Base-by-base conservation (phyloP, 495 filamentous ascomycete genomes). In the Copromyces sp. region DNA sequence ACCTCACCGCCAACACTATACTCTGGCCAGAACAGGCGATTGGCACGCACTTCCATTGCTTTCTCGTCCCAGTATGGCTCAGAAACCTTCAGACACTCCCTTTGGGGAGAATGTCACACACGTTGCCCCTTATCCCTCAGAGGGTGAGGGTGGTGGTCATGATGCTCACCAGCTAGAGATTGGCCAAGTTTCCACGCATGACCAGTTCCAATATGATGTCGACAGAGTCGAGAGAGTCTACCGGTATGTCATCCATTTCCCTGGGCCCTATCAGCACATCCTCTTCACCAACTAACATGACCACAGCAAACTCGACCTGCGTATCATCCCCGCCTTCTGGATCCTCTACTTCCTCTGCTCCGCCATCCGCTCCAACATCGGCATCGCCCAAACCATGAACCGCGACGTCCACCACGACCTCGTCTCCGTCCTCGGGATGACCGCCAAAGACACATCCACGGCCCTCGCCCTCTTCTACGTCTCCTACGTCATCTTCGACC, bases 281-380 rank as follows among this genome's bases (percentile, higher is more conserved):
- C 11, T 7, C 42, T 44, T 70, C 69, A 44, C 4, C 39, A 17
- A 71, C 68, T 73, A 17, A 69, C 69, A 41, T 8, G 3, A 37
- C 65, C 11, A 39, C 68, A 89, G 87, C 72, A 97, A 95, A 80
- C 84, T 97, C 71, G 94, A 97, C 77, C 84, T 84, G 11, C 90
- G 94, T 61, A 95, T 97, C 79, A 91, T 97, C 73, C 92, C 93
- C 78, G 93, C 94, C 44, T 94, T 97, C 81, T 97, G 94, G 94
- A 82, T 90, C n/a, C 86, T 97, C 9, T 97, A 97, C 82, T 97
- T 97, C 80, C 86, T 97, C 72, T 93, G 92, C 85, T 95, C 94
- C 1, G 93, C 93, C 70, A 93, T 97, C 78, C 90, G 93, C 65
- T 94, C 92, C 74, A 97, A 96, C 85, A 91, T 97, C 74, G 92